Evolutionary conservation across 495 filamentous ascomycete genomes (phyloP).

Genomic region (Penicillium ochrochloron): DNA sequence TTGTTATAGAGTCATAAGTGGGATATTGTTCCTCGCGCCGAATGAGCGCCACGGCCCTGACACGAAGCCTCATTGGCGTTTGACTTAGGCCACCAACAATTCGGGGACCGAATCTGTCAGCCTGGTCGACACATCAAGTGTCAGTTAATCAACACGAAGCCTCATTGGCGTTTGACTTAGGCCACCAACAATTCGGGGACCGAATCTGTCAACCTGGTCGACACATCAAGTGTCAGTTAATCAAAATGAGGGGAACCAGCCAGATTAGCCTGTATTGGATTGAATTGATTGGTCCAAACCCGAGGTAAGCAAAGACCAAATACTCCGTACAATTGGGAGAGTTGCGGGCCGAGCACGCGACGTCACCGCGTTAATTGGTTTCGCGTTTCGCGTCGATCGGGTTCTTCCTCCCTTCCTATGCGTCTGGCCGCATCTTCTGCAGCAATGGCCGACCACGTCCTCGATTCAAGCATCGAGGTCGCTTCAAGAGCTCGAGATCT

Average conservation of each 20-base stretch:
- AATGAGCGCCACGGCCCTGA: neutral
- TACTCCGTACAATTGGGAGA: neutral
- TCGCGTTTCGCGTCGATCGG: conserved; percentile 17
- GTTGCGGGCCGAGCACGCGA: conserved; percentile 21
- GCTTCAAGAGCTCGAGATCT: conserved; percentile 45
- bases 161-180: neutral
- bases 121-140: neutral
- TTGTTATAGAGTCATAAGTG: neutral
- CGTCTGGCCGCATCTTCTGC: conserved; percentile 23
- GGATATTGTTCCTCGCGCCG: neutral
- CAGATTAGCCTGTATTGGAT: neutral
- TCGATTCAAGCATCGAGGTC: conserved; percentile 32
- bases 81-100: neutral
- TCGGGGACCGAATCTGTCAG: neutral
- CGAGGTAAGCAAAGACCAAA: neutral
- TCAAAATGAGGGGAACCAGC: neutral
- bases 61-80: neutral
- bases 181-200: neutral
- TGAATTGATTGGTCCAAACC: neutral
- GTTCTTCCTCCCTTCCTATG: conserved; percentile 6
- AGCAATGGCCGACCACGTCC: conserved; percentile 39
- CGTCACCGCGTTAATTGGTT: conserved; percentile 31
- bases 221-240: neutral
- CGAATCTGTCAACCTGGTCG: neutral
- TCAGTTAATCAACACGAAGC: neutral